Conservation (phyloP, 148 eudicot genomes). For the Camellia granthamiana region DNA sequence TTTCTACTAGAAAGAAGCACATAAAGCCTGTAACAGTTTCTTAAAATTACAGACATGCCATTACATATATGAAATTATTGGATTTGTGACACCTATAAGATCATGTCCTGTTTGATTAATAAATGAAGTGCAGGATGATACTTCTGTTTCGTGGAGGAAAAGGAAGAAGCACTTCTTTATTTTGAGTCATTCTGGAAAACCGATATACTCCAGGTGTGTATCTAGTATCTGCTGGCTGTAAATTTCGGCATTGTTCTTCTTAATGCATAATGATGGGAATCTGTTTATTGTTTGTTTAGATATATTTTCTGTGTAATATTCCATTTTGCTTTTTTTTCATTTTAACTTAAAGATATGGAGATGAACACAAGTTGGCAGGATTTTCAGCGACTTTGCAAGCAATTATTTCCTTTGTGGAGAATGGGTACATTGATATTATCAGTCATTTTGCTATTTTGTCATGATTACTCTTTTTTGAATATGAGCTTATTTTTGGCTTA, state of each 20-base stretch:
- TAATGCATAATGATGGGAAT: neutral
- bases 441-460: constrained; percentile 9
- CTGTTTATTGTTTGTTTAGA: neutral
- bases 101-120: constrained; percentile 20
- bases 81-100: neutral
- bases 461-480: neutral
- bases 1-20: no score
- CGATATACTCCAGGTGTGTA: constrained; percentile 87
- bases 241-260: neutral
- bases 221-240: constrained; percentile 14
- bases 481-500: neutral
- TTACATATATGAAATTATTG: no score
- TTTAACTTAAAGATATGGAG: constrained; percentile 64
- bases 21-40: no score
- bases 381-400: constrained; percentile 98
- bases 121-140: constrained; percentile 76
- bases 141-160: constrained; percentile 89
- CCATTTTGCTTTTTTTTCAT: constrained; percentile 7
- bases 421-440: constrained; percentile 54
- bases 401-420: constrained; percentile 91
- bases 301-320: constrained; percentile 1
- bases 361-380: constrained; percentile 92
- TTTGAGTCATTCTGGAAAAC: constrained; percentile 92
- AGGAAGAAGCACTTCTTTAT: constrained; percentile 87
- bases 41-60: no score